Evolutionary conservation across 2,329 filamentous ascomycete genomes (phyloP).

Genomic region (Penicillium freii): DNA sequence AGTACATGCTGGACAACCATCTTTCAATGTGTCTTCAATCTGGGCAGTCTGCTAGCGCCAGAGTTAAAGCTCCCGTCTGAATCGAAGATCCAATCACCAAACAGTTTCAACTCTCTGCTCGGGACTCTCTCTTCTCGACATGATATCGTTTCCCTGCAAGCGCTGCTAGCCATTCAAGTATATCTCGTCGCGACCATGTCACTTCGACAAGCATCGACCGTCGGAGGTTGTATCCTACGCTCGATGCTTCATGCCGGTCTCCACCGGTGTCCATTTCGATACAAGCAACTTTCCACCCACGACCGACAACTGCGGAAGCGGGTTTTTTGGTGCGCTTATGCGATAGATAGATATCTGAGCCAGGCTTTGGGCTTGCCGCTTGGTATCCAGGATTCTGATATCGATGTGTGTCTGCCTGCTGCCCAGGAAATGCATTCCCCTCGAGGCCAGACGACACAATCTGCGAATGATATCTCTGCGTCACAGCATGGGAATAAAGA

Average conservation of each 20-base stretch:
- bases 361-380: conserved; percentile 42
- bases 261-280: conserved; percentile 54
- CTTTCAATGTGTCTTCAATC: conserved; percentile 53
- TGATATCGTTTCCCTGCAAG: conserved; percentile 50
- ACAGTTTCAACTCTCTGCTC: conserved; percentile 41
- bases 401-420: conserved; percentile 49
- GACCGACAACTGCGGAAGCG: conserved; percentile 43
- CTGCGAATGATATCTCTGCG: background rate
- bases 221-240: conserved; percentile 49
- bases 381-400: conserved; percentile 44
- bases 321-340: conserved; percentile 46
- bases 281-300: conserved; percentile 45
- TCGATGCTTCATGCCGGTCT: conserved; percentile 52
- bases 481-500: conserved; percentile 4
- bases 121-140: conserved; percentile 41
- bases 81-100: conserved; percentile 40
- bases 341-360: conserved; percentile 43
- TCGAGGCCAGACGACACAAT: conserved; percentile 2
- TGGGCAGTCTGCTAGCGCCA: conserved; percentile 41
- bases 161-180: conserved; percentile 49
- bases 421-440: conserved; percentile 41
- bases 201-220: conserved; percentile 49
- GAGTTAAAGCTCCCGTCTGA: conserved; percentile 34
- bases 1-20: conserved; percentile 38
- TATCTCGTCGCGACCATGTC: conserved; percentile 51